A percentile compares a stretch with the other conserved stretches of the same genome.
phyloP scores from a whole-genome alignment of 1,139 yeast genomes.

The Saccharomyces uvarum region DNA sequence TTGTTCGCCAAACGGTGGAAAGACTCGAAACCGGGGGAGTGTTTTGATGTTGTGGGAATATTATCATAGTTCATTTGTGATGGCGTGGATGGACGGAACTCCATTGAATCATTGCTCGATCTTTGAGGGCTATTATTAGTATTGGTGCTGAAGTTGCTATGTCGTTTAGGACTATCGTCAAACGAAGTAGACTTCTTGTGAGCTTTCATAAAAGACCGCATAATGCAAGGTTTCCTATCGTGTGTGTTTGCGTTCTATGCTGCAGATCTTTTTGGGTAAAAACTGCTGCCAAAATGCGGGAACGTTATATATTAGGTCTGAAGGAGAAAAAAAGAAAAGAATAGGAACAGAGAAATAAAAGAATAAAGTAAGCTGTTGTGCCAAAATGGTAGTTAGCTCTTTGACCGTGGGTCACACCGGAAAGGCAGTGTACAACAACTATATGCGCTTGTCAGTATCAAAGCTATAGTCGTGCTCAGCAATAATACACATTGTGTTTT shows the following conservation, averaged over 20 bases:
- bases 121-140: conserved; percentile 16
- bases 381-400: neutral
- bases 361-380: neutral
- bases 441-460: neutral
- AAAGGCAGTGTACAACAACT: neutral
- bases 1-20: conserved; percentile 26
- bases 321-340: neutral
- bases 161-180: conserved; percentile 20
- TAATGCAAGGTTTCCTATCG: conserved; percentile 6
- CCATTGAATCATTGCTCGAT: conserved; percentile 16
- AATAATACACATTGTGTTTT: neutral
- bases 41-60: conserved; percentile 10
- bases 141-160: conserved; percentile 9
- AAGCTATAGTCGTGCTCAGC: neutral
- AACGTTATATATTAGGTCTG: neutral
- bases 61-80: conserved; percentile 9
- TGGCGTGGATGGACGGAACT: conserved; percentile 17
- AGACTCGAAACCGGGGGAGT: conserved; percentile 28
- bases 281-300: neutral
- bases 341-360: neutral
- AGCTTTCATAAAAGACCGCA: conserved; percentile 36
- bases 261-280: neutral
- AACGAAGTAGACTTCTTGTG: conserved; percentile 32
- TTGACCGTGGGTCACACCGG: neutral
- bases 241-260: neutral